phyloP scores from a whole-genome alignment of 805 yeast genomes.

The Candida ficus region DNA sequence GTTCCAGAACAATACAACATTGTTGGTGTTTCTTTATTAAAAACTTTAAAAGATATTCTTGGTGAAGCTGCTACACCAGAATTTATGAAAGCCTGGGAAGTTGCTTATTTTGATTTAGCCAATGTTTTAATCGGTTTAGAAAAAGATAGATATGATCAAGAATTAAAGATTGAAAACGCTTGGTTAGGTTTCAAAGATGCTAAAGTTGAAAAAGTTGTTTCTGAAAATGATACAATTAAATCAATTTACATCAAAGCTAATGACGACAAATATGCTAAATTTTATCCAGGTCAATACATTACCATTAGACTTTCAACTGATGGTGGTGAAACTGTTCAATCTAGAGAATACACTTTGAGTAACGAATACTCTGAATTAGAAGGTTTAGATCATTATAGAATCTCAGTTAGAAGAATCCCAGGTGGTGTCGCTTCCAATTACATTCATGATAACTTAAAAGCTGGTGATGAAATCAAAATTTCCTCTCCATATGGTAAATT shows the following conservation, averaged over 20 bases:
- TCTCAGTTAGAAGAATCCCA: constrained; percentile 47
- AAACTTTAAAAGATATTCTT: constrained; percentile 47
- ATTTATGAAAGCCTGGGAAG: constrained; percentile 58
- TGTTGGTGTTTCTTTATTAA: constrained; percentile 54
- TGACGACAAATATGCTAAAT: constrained; percentile 33
- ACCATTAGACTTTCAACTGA: constrained; percentile 31
- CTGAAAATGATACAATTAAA: constrained; percentile 43
- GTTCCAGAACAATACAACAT: constrained; percentile 60
- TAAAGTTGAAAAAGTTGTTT: constrained; percentile 34
- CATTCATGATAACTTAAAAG: constrained; percentile 41
- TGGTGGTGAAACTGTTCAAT: constrained; percentile 35
- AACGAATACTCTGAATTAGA: constrained; percentile 24
- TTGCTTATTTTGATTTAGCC: constrained; percentile 62
- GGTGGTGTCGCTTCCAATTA: constrained; percentile 47
- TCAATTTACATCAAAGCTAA: constrained; percentile 46
- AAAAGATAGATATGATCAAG: constrained; percentile 36
- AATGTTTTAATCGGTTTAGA: constrained; percentile 55
- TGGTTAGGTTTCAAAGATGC: constrained; percentile 62
- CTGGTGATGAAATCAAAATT: constrained; percentile 44
- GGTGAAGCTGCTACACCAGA: constrained; percentile 58
- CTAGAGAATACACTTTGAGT: constrained; percentile 59
- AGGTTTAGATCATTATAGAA: constrained; percentile 38
- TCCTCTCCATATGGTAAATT: constrained; percentile 60
- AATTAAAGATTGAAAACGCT: constrained; percentile 27
- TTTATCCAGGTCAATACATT: constrained; percentile 36